A percentile compares a stretch with the other conserved stretches of the same genome.
phyloP scores from a whole-genome alignment of 2,329 filamentous ascomycete genomes.

The Alternaria viburni region DNA sequence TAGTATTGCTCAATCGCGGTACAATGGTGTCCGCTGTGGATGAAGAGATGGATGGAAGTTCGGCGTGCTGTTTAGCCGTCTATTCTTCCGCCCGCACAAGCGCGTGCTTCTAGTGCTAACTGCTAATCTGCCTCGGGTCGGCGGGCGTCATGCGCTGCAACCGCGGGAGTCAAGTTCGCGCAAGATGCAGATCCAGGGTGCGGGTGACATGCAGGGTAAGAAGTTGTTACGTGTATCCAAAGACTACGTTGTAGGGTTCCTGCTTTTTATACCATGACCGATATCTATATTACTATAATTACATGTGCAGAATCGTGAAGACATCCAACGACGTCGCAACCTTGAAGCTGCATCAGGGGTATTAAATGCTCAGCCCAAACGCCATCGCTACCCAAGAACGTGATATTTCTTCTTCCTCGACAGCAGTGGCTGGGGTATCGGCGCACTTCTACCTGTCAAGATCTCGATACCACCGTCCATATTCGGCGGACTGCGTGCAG shows the following conservation, averaged over 20 bases:
- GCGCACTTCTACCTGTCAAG: background rate
- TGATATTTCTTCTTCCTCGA: slow-evolving; percentile 11
- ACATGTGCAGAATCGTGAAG: background rate
- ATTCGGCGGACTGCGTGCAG: background rate
- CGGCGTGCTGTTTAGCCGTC: slow-evolving; percentile 37
- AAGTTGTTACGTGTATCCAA: background rate
- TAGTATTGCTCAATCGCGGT: slow-evolving; percentile 23
- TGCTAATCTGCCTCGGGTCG: slow-evolving; percentile 25
- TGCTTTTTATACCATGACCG: background rate
- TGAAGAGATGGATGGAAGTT: slow-evolving; percentile 16
- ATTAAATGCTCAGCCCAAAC: slow-evolving; percentile 5
- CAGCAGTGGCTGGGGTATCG: background rate
- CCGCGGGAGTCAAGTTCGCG: slow-evolving; percentile 2
- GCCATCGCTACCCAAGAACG: slow-evolving; percentile 12
- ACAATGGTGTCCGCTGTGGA: slow-evolving; percentile 19
- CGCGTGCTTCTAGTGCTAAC: slow-evolving; percentile 16
- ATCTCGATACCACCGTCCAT: background rate
- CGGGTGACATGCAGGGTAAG: background rate
- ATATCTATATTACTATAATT: background rate
- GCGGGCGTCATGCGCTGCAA: slow-evolving; percentile 19
- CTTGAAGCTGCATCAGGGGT: background rate
- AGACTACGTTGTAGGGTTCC: background rate
- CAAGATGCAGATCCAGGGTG: background rate
- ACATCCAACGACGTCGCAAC: background rate
- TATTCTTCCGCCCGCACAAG: slow-evolving; percentile 38